phyloP scores from a whole-genome alignment of 176 grass and related monocot genomes.

The Neostapfia colusana region DNA sequence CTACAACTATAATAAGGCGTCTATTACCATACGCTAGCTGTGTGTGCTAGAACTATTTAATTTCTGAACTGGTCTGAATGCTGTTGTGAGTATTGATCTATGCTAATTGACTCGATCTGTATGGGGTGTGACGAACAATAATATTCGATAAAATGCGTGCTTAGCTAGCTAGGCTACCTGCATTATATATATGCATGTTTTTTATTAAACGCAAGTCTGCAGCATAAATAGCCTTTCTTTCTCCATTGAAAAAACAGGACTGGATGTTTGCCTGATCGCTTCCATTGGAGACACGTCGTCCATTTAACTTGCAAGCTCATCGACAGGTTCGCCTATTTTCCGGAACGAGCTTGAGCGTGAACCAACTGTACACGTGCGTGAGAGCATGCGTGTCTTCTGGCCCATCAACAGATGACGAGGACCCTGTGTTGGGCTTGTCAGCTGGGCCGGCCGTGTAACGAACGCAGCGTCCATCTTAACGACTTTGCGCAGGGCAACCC shows the following conservation, averaged over 20 bases:
- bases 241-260: too few species aligned
- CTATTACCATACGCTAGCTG: background rate
- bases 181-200: background rate
- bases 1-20: too few species aligned
- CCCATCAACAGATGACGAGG: background rate
- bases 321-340: background rate
- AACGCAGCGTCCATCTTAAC: background rate
- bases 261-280: background rate
- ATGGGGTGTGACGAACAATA: background rate
- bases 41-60: slow-evolving; percentile 15
- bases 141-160: background rate
- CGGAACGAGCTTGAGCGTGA: background rate
- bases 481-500: background rate
- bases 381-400: background rate
- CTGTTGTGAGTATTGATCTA: background rate
- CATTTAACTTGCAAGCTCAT: background rate
- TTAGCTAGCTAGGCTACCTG: background rate
- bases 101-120: background rate
- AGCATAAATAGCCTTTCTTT: background rate
- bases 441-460: background rate
- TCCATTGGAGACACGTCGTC: too few species aligned
- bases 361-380: too few species aligned
- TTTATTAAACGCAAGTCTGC: background rate
- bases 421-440: background rate
- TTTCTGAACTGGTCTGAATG: background rate